Conservation (phyloP, 23 red algal species). For the Chondrus crispus region DNA sequence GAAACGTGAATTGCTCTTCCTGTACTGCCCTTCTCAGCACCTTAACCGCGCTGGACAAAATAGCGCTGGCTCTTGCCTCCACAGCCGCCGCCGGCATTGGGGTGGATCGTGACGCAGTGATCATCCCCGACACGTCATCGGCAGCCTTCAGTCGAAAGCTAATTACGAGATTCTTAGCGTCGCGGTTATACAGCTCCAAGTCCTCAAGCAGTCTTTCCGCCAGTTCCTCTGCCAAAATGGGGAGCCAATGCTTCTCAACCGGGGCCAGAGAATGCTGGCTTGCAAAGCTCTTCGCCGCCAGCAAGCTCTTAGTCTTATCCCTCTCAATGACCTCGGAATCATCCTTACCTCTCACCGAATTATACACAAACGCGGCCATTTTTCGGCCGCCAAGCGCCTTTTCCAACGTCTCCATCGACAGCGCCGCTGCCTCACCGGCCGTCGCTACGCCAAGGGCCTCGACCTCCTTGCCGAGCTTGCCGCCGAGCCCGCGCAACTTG, state of each 20-base stretch:
- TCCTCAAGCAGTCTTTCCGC: slow-evolving; percentile 44
- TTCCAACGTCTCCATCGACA: slow-evolving; percentile 9
- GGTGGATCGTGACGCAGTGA: slow-evolving; percentile 28
- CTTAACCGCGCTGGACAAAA: neutral
- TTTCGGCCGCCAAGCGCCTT: slow-evolving; percentile 1
- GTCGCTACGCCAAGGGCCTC: slow-evolving; percentile 1
- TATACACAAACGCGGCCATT: slow-evolving; percentile 36
- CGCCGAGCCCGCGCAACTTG: slow-evolving; percentile 79
- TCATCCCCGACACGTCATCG: neutral
- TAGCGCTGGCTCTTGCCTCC: slow-evolving; percentile 4
- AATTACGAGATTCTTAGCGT: slow-evolving; percentile 31
- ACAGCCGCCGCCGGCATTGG: slow-evolving; percentile 30
- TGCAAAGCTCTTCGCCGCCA: slow-evolving; percentile 77
- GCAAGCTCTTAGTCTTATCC: slow-evolving; percentile 56
- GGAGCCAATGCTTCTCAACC: slow-evolving; percentile 57
- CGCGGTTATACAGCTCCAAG: slow-evolving; percentile 18
- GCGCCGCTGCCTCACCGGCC: slow-evolving; percentile 24
- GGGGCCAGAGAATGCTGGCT: neutral
- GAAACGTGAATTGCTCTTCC: slow-evolving; percentile 40
- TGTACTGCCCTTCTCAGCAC: slow-evolving; percentile 7
- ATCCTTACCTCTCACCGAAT: slow-evolving; percentile 69
- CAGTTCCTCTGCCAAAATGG: slow-evolving; percentile 59
- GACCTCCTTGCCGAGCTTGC: slow-evolving; percentile 73
- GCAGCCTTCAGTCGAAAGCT: slow-evolving; percentile 40
- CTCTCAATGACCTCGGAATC: slow-evolving; percentile 58